A percentile compares a stretch with the other conserved stretches of the same genome.
These are phyloP conservation scores for Thelonectria rubi DNA, from an alignment of 2,329 filamentous ascomycete genomes.

Conservation along the genomic window DNA sequence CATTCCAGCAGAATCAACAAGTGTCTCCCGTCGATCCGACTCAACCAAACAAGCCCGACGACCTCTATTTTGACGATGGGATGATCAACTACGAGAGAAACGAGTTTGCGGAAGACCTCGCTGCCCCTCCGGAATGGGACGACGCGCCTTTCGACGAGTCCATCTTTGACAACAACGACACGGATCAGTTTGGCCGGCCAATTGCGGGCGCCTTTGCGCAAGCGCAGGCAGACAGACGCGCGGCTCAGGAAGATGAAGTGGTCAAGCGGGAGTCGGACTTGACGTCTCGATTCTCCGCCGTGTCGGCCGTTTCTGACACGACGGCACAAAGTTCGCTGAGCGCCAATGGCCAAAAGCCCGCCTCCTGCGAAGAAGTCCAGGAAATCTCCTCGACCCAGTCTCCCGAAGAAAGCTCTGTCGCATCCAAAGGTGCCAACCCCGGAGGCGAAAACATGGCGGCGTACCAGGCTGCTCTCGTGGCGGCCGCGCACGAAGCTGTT, in stretches of 20 bases:
- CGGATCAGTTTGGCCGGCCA: constrained; percentile 68
- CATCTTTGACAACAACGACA: constrained; percentile 75
- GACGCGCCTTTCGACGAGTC: constrained; percentile 74
- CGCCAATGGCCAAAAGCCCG: constrained; percentile 36
- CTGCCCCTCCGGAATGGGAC: constrained; percentile 55
- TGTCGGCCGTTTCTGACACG: constrained; percentile 56
- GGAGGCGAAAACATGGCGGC: constrained; percentile 57
- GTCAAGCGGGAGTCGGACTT: constrained; percentile 58
- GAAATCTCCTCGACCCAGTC: constrained; percentile 20
- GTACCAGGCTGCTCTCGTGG: constrained; percentile 86
- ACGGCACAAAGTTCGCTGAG: constrained; percentile 64
- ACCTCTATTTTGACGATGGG: constrained; percentile 76
- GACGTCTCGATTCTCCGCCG: constrained; percentile 55
- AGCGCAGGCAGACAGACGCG: constrained; percentile 58
- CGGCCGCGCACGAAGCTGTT: constrained; percentile 80
- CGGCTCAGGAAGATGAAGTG: constrained; percentile 35
- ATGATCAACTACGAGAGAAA: constrained; percentile 57
- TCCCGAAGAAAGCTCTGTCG: constrained; percentile 21
- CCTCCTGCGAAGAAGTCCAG: constrained; percentile 18
- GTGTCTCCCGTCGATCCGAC: constrained; percentile 25
- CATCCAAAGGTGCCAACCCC: constrained; percentile 20
- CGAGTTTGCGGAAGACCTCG: constrained; percentile 58
- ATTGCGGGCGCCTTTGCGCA: constrained; percentile 66
- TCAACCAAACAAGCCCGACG: constrained; percentile 57
- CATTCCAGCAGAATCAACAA: constrained; percentile 37